Conservation (phyloP, 129 eudicot genomes). For the Flaveria brownii region DNA sequence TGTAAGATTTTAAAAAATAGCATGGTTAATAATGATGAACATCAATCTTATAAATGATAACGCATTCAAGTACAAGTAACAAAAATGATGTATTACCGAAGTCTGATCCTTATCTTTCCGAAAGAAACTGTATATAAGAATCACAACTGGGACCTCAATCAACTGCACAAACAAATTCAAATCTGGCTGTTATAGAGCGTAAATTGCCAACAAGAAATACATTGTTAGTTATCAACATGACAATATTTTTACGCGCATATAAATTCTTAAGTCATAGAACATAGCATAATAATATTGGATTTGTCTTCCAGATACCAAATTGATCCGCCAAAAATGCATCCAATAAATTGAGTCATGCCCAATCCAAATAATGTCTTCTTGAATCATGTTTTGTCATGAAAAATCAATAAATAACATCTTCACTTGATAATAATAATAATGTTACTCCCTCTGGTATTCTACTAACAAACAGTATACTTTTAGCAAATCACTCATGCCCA, state of each 20-base stretch:
- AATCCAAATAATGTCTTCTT: not conserved
- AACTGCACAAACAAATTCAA: conserved; percentile 46
- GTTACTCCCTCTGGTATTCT: not conserved
- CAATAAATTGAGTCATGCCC: no score
- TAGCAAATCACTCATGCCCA: not conserved
- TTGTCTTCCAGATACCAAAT: not conserved
- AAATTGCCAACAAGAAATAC: not conserved
- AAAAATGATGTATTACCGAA: conserved; percentile 48
- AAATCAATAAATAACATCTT: not conserved
- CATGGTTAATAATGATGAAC: not conserved
- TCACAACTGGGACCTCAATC: conserved; percentile 55
- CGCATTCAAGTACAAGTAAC: not conserved
- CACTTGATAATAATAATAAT: not conserved
- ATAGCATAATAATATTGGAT: not conserved
- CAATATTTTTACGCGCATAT: not conserved
- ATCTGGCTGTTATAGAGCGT: not conserved
- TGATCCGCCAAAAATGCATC: not conserved
- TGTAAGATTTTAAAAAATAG: conserved; percentile 11
- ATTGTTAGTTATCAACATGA: not conserved
- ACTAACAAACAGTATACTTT: not conserved
- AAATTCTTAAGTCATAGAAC: not conserved
- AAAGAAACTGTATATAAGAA: conserved; percentile 49
- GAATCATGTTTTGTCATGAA: not conserved
- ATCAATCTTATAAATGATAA: conserved; percentile 1
- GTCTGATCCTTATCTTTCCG: conserved; percentile 48